These are phyloP conservation scores for Cytidiella melzeri DNA, from an alignment of 768 basidiomycete genomes.

Conservation along the genomic window DNA sequence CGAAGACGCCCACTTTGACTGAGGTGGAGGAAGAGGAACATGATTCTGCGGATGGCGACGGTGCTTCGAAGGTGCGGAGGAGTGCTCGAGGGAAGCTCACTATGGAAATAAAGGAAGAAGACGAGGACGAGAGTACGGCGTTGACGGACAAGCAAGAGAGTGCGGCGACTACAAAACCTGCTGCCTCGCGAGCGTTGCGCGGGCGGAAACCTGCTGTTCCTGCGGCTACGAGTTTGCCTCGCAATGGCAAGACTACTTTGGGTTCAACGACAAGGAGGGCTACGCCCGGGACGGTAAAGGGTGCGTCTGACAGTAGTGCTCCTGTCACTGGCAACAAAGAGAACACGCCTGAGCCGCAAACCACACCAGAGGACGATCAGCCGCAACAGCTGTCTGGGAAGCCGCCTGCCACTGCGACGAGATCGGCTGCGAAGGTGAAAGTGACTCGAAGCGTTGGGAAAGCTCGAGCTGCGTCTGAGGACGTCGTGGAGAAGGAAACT, in stretches of 20 bases:
- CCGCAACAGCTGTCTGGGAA: constrained; percentile 1
- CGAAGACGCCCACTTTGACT: constrained; percentile 11
- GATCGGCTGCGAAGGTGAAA: neutral
- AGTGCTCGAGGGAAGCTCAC: constrained; percentile 18
- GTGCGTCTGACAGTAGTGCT: constrained; percentile 2
- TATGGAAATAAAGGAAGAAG: constrained; percentile 14
- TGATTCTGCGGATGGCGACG: constrained; percentile 9
- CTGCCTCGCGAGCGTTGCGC: constrained; percentile 2
- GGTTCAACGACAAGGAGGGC: neutral
- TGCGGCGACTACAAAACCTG: neutral
- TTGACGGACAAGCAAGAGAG: neutral
- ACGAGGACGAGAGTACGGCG: constrained; percentile 1
- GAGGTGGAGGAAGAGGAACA: constrained; percentile 11
- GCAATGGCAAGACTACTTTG: constrained; percentile 17
- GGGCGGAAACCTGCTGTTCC: constrained; percentile 3
- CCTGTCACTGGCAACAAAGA: constrained; percentile 24
- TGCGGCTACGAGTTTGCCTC: constrained; percentile 12
- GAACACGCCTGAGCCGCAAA: constrained; percentile 28
- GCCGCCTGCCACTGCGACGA: neutral
- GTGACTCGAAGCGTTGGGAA: neutral
- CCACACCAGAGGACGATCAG: constrained; percentile 1
- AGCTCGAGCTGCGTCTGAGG: constrained; percentile 3
- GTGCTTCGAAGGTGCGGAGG: constrained; percentile 16
- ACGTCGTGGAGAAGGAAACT: constrained; percentile 1
- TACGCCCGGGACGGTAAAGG: neutral